Evolutionary conservation across 176 grass and related monocot genomes (phyloP).

Genomic region (Avena eriantha): DNA sequence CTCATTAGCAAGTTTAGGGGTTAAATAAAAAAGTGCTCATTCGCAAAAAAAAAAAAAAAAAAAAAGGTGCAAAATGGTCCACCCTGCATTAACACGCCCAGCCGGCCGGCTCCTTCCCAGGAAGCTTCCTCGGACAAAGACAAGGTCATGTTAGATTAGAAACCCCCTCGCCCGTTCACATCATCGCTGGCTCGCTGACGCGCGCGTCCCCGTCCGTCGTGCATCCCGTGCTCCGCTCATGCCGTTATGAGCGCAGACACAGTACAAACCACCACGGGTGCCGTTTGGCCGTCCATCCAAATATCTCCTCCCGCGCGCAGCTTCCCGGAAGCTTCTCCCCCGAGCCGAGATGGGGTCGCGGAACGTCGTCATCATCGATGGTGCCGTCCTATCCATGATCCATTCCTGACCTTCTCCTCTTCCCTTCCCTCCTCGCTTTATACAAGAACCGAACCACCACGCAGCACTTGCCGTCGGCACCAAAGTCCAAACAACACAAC

Average conservation of each 20-base stretch:
- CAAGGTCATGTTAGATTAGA: not conserved
- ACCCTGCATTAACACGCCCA: not conserved
- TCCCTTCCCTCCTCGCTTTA: not conserved
- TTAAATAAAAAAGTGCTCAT: too few species aligned
- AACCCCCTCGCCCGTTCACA: not conserved
- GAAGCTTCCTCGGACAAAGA: not conserved
- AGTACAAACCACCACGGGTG: not conserved
- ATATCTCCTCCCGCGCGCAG: not conserved
- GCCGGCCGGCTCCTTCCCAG: not conserved
- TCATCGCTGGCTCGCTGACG: not conserved
- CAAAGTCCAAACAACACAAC: not conserved
- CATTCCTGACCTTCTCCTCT: not conserved
- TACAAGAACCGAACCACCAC: conserved; percentile 11
- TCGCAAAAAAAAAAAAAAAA: too few species aligned
- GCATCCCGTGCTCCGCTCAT: not conserved
- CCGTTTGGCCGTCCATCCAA: not conserved
- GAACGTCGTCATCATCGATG: not conserved
- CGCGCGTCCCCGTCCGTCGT: not conserved
- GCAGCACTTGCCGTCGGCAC: not conserved
- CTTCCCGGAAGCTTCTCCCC: conserved; percentile 33
- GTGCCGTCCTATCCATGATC: conserved; percentile 7
- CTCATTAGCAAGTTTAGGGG: too few species aligned
- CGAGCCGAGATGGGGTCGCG: not conserved
- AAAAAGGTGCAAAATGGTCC: not conserved
- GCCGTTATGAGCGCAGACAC: not conserved